Evolutionary conservation across 306 rosid genomes (phyloP).

Genomic region (Prunus campanulata): DNA sequence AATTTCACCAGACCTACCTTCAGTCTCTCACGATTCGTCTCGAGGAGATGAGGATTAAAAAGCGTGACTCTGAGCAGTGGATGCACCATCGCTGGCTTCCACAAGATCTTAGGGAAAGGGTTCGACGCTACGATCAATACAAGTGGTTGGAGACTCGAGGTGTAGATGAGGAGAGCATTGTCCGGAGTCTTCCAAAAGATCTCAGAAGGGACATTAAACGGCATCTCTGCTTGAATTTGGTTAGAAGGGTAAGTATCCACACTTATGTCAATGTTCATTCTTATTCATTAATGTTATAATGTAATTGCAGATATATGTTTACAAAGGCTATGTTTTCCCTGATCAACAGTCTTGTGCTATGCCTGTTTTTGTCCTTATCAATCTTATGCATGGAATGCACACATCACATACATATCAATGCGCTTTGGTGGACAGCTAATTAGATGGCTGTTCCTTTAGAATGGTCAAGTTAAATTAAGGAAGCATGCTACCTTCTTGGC

Average conservation of each 20-base stretch:
- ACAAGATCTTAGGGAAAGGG: slow-evolving; percentile 50
- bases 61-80: slow-evolving; percentile 61
- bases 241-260: slow-evolving; percentile 65
- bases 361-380: no score
- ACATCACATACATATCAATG: background rate
- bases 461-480: background rate
- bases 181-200: slow-evolving; percentile 52
- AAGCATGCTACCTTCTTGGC: background rate
- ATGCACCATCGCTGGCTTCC: slow-evolving; percentile 65
- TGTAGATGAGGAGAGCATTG: slow-evolving; percentile 56
- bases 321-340: no score
- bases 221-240: slow-evolving; percentile 66
- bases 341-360: no score
- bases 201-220: slow-evolving; percentile 58
- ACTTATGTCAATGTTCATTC: background rate
- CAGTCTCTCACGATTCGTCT: slow-evolving; percentile 54
- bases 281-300: background rate
- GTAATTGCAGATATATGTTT: no score
- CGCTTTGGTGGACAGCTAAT: background rate
- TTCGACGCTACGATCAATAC: slow-evolving; percentile 53
- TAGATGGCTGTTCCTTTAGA: background rate
- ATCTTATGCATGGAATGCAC: background rate
- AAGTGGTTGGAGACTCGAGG: slow-evolving; percentile 63
- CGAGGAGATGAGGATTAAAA: slow-evolving; percentile 61
- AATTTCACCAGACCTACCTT: slow-evolving; percentile 45